Base-by-base conservation (phyloP, 23 red algal genomes). In the Chondrus crispus region DNA sequence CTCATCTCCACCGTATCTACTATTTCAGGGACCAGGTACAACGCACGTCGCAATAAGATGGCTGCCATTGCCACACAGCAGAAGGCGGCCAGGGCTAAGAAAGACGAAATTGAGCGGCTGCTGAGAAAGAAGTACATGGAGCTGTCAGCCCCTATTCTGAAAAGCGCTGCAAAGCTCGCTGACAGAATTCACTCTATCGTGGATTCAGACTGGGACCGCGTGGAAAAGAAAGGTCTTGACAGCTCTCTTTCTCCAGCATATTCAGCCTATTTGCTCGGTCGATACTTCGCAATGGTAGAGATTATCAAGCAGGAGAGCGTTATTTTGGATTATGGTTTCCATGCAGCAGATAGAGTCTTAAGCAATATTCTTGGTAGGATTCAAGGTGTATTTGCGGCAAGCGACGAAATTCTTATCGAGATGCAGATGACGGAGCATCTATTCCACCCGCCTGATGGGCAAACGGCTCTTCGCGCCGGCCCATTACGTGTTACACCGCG, bases 301-400 rank as follows among this genome's bases (percentile, higher is more conserved):
- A 40, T 82, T 20, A 50, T 94, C 43, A 94, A 94, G 57, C 54
- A 74, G 30, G 82, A 88, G 44, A 80, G 81, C 47, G 69, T 72
- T 55, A 47, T 84, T 20, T 39, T 94, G 9, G 92, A 94, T 51
- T 87, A 87, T 57, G 92, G 92, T n/a, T 88, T 87, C 62, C 92
- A 66, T n/a, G 81, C 92, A 18, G 68, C 92, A 3, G 92, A 94
- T 80, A 78, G 82, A 2, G 84, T 94, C 29, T 68, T 94, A 35
- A 26, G 57, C 39, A 94, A 94, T 39, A 87, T 94, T 46, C 72
- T 94, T 39, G 92, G 92, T 38, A 82, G 92, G 24, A 47, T 94
- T 38, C 92, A 94, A 46, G 80, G 81, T 13, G 55, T 87, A 4
- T 55, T 94, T 18, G 68, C 70, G 7, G 92, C 92, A 2, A 77